Percentiles rank a stretch among this genome's conserved stretches.
These are phyloP conservation scores for Magnusiomyces fungicola DNA, from an alignment of 1,139 yeast species.

Conservation along the genomic window DNA sequence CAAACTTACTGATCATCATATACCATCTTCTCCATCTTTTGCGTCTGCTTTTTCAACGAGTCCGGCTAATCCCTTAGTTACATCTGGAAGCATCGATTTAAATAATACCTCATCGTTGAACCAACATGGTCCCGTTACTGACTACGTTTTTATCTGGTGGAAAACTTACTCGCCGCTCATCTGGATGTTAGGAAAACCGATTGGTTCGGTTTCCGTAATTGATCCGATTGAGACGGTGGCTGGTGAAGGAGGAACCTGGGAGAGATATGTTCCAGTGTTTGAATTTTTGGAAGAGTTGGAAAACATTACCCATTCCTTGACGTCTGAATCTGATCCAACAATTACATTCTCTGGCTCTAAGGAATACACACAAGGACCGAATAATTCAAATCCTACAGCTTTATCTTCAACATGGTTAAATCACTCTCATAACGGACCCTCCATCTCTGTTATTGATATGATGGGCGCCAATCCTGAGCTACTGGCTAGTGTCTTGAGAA, in stretches of 20 bases:
- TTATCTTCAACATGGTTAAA: too few relatives aligned
- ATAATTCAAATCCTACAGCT: too few relatives aligned
- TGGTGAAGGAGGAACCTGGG: constrained; percentile 30
- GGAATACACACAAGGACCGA: too few relatives aligned
- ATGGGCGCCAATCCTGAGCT: constrained; percentile 46
- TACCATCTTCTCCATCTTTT: not conserved
- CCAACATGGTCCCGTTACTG: not conserved
- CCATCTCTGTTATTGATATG: constrained; percentile 40
- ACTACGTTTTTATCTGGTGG: constrained; percentile 66
- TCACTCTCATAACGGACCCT: too few relatives aligned
- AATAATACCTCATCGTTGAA: not conserved
- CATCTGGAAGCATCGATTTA: not conserved
- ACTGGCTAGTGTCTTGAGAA: constrained; percentile 21
- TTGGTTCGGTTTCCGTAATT: constrained; percentile 23
- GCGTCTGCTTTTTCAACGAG: not conserved
- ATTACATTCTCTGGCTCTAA: too few relatives aligned
- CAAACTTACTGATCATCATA: not conserved
- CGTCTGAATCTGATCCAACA: constrained; percentile 6
- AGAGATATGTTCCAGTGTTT: constrained; percentile 32
- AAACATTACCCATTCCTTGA: constrained; percentile 4
- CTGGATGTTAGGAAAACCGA: constrained; percentile 56
- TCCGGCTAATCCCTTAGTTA: not conserved
- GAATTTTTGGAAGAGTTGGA: constrained; percentile 25
- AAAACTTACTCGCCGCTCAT: constrained; percentile 90
- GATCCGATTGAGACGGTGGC: constrained; percentile 21